A percentile compares a stretch with the other conserved stretches of the same genome.
Evolutionary conservation across 2,329 filamentous ascomycete species (phyloP).

Genomic region (Atkinsonella hypoxylon): DNA sequence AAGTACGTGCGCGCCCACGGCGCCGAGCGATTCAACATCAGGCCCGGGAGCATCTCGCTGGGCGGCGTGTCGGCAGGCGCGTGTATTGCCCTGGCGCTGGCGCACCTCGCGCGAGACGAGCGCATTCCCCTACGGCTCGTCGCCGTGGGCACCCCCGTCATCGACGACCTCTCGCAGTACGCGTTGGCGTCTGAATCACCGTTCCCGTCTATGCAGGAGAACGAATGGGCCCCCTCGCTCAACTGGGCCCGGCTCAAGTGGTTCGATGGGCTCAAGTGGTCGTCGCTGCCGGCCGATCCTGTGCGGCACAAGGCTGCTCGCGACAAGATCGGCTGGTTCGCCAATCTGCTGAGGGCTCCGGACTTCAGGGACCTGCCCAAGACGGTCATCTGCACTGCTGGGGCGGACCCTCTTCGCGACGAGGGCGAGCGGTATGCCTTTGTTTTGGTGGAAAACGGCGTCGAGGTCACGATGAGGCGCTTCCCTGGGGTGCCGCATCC

Average conservation of each 20-base stretch:
- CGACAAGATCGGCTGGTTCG: slow-evolving; percentile 14
- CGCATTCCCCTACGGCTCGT: slow-evolving; percentile 25
- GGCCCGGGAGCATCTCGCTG: slow-evolving; percentile 25
- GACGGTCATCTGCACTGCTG: slow-evolving; percentile 30
- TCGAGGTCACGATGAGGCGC: slow-evolving; percentile 32
- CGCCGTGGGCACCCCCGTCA: slow-evolving; percentile 26
- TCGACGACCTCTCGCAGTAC: slow-evolving; percentile 28
- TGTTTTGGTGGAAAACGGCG: slow-evolving; percentile 29
- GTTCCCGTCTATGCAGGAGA: slow-evolving; percentile 27
- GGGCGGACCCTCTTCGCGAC: slow-evolving; percentile 33
- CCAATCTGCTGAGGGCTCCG: slow-evolving; percentile 24
- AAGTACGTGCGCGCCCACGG: slow-evolving; percentile 25
- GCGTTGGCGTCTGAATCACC: slow-evolving; percentile 23
- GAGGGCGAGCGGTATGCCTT: slow-evolving; percentile 35
- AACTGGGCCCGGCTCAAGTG: slow-evolving; percentile 31
- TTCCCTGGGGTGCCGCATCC: slow-evolving; percentile 36
- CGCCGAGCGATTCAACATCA: slow-evolving; percentile 24
- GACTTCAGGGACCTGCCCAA: slow-evolving; percentile 21
- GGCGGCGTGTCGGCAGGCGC: slow-evolving; percentile 35
- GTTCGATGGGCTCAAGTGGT: slow-evolving; percentile 25
- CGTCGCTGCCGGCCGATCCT: slow-evolving; percentile 12
- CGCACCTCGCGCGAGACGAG: slow-evolving; percentile 28
- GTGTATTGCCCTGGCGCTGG: slow-evolving; percentile 24
- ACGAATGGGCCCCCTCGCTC: slow-evolving; percentile 29
- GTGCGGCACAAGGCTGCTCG: slow-evolving; percentile 8